Base-by-base conservation (phyloP, 192 early-diverging fungal genomes). In the Coemansia sp. region DNA sequence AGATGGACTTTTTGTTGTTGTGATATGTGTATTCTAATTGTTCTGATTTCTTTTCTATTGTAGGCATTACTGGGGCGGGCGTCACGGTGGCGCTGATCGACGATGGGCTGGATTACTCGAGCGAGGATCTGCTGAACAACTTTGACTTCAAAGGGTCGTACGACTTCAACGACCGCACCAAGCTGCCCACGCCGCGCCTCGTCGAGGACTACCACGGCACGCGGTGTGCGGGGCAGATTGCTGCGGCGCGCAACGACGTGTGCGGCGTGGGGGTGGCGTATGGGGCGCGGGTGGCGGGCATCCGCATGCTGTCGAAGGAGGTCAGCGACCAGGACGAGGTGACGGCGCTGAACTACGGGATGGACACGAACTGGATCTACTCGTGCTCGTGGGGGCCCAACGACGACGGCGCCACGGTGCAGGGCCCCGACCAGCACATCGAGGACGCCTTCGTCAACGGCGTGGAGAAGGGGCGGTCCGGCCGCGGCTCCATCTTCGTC, bases 191-290 rank as follows among this genome's bases (percentile, higher is more conserved):
- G 50, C 98, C 96, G 27, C 84, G 77, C 51, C 60, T 92, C 0
- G 35, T 39, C 16, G 91, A 94, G 37, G 98, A 99, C 73, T 86
- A 87, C 50, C 98, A 99, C 74, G 98, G 98, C 45, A 99, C 98
- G 10, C 84, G 98, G 41, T 99, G 96, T 76, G 98, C 98, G 6
- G 98, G 98, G 16, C 94, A 97, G 85, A 94, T 99, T 14, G 98
- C 96, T 0, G 95, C 98, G 2, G 83, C 81, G n/a, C 86, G 85
- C 62, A 99, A 99, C 79, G 78, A 93, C 67, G 88, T 96, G 6
- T 98, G 98, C 72, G 95, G 95, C 27, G 88, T 98, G 1, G 98
- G 98, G 17, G 88, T 98, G 4, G 98, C 98, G 0, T 98, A 88
- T 60, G 84, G 91, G 61, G 90, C 95, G 13, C 87, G 90, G 64